Evolutionary conservation across 257 asterid species (phyloP).

Genomic region (Schizonepeta tenuifolia): DNA sequence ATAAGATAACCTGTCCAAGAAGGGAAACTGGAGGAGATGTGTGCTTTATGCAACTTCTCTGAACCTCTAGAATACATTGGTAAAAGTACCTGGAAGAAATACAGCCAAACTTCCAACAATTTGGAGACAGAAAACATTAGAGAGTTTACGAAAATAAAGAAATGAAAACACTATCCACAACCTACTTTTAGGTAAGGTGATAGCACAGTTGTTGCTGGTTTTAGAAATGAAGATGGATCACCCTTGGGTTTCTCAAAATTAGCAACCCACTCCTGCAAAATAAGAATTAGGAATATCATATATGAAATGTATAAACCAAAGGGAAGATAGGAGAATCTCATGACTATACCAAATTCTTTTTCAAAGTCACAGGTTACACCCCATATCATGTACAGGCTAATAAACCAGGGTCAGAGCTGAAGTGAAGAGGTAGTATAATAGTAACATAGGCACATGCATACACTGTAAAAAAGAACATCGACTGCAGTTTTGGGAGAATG

Average conservation of each 20-base stretch:
- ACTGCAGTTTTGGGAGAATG: conserved; percentile 12
- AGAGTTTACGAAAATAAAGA: conserved; percentile 18
- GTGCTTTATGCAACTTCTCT: conserved; percentile 62
- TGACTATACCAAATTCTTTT: neutral
- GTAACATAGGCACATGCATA: neutral
- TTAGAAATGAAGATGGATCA: conserved; percentile 83
- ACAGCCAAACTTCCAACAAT: conserved; percentile 88
- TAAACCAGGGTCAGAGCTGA: neutral
- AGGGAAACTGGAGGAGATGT: conserved; percentile 99
- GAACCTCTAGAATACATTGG: conserved; percentile 84
- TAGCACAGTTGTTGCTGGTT: conserved; percentile 91
- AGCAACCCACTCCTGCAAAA: conserved; percentile 83
- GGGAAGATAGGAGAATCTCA: conserved; percentile 9
- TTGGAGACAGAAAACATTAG: conserved; percentile 45
- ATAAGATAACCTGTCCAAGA: conserved; percentile 79
- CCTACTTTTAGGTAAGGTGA: conserved; percentile 95
- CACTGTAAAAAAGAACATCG: neutral
- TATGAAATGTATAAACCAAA: neutral
- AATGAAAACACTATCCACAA: conserved; percentile 4
- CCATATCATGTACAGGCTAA: neutral
- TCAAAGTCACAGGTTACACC: neutral
- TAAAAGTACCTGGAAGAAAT: conserved; percentile 94
- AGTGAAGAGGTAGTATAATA: conserved; percentile 7
- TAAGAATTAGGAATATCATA: conserved; percentile 25
- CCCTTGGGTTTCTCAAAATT: conserved; percentile 98